Conservation (phyloP, 495 filamentous ascomycete species). For the Xylaria bambusicola region DNA sequence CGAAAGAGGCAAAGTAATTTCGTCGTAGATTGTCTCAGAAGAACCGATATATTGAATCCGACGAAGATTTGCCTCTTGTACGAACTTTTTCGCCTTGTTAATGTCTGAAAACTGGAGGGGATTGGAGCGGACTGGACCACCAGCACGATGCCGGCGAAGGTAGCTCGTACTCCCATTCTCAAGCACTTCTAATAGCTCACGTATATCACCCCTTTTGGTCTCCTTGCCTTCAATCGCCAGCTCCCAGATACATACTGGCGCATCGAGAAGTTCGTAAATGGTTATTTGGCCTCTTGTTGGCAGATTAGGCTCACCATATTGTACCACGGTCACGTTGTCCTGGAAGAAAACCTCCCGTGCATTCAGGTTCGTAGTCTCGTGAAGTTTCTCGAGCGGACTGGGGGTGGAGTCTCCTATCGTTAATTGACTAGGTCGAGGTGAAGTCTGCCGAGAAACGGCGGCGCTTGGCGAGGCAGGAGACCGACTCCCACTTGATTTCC, state of each 20-base stretch:
- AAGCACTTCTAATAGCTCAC: background rate
- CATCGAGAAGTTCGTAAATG: slow-evolving; percentile 7
- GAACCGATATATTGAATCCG: background rate
- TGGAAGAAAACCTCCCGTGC: background rate
- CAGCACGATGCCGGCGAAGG: background rate
- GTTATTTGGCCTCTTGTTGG: background rate
- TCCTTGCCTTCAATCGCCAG: background rate
- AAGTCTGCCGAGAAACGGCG: background rate
- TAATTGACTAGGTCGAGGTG: background rate
- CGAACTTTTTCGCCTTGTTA: background rate
- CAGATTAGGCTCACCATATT: background rate
- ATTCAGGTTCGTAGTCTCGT: background rate
- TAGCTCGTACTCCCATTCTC: slow-evolving; percentile 3
- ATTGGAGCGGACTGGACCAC: background rate
- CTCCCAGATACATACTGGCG: slow-evolving; percentile 9
- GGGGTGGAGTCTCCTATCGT: background rate
- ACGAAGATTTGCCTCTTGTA: background rate
- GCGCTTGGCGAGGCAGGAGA: background rate
- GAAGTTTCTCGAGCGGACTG: background rate
- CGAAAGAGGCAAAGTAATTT: background rate
- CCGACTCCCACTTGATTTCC: background rate
- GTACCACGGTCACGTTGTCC: background rate
- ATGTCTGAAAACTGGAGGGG: slow-evolving; percentile 6
- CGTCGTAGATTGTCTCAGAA: background rate
- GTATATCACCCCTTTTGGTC: background rate